Evolutionary conservation across 257 asterid species (phyloP).

Genomic region (Solanum peruvianum): DNA sequence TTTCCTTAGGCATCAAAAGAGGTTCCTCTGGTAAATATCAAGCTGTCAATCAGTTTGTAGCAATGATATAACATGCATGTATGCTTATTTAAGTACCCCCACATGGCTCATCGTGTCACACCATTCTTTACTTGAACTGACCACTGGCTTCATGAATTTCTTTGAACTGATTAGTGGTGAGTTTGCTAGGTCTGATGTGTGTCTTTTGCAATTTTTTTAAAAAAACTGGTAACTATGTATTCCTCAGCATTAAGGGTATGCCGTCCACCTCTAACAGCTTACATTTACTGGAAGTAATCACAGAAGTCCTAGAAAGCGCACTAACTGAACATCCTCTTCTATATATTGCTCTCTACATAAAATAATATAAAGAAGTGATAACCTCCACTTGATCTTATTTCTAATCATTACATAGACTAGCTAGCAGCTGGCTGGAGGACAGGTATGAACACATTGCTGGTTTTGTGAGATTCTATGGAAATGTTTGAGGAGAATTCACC

Average conservation of each 20-base stretch:
- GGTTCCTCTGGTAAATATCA: not conserved
- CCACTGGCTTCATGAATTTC: not conserved
- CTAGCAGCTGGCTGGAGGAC: not conserved
- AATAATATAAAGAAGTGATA: not conserved
- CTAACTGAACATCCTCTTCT: not conserved
- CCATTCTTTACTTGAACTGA: not conserved
- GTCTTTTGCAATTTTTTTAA: not conserved
- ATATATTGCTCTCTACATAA: not conserved
- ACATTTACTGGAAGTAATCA: not conserved
- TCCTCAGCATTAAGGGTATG: not conserved
- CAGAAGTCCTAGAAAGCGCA: not conserved
- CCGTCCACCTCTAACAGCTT: not conserved
- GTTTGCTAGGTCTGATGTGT: not conserved
- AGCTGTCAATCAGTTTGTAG: not conserved
- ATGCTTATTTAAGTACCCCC: not conserved
- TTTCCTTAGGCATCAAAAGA: not conserved
- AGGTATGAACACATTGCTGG: not conserved
- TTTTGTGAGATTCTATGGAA: not conserved
- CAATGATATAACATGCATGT: not conserved
- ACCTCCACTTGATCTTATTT: not conserved
- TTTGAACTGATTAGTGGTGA: not conserved
- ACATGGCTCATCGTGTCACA: not conserved
- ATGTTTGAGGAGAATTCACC: not conserved
- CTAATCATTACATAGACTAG: not conserved
- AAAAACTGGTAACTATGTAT: not conserved